Evolutionary conservation across 495 filamentous ascomycete genomes (phyloP), one percentile per base, ranked within the genome.

Genomic region (Hypoxylon trugodes): DNA sequence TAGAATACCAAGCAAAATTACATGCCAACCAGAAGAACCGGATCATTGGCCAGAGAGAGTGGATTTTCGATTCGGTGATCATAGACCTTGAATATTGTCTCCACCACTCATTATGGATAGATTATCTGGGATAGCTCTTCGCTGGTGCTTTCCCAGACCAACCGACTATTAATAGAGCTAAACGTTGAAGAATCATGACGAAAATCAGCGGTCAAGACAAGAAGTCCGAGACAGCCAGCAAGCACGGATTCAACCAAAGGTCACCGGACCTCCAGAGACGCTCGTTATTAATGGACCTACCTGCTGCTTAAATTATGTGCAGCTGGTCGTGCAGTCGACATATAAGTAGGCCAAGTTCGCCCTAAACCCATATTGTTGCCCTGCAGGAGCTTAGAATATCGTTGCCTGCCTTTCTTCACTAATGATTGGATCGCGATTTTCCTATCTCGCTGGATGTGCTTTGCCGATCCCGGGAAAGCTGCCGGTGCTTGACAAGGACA

Each of bases 391-490:
- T 30, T 32, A 43, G 25, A 59, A 18, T 42, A 54, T 45, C 28
- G 49, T 50, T 49, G 42, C 37, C 28, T 42, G 25, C 37, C 51
- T 18, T 28, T 24, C 19, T 15, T 28, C 37, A 5, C n/a, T n/a
- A 46, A 47, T 57, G 51, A 66, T 52, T 66, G 57, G 51, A 24
- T 48, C 48, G 35, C 38, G 4, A 15, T 15, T 48, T 24, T 50
- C 21, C 22, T 15, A 32, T 38, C 16, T 46, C n/a, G 41, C 47
- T 43, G 63, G 63, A 53, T 6, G 12, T 46, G 4, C 6, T 38
- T 21, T 53, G 57, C 57, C 52, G 40, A 61, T 66, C 57, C 48
- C 52, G 64, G 53, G 28, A 51, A 40, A 42, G 38, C 46, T 36
- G 53, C 32, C 47, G 26, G 48, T 13, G 47, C 43, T 52, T 37